Evolutionary conservation across 2,329 filamentous ascomycete species (phyloP).

Genomic region (Colletotrichum nymphaeae): DNA sequence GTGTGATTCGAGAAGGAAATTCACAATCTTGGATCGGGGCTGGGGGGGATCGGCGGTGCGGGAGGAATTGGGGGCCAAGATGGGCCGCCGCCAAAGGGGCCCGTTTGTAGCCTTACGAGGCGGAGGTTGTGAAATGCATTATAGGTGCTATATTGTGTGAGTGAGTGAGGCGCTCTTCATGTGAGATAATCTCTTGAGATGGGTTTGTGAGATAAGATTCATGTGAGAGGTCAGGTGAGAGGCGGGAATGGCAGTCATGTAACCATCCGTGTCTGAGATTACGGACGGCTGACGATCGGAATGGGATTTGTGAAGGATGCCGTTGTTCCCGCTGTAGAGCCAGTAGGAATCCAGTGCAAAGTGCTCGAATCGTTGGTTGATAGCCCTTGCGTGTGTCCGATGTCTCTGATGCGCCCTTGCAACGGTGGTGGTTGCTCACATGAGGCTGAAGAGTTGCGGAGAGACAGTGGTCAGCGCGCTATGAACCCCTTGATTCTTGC

Average conservation of each 20-base stretch:
- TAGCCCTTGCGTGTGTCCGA: not conserved
- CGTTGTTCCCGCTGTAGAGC: not conserved
- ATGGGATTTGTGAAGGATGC: not conserved
- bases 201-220: not conserved
- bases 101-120: constrained; percentile 23
- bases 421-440: constrained; percentile 3
- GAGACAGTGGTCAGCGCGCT: not conserved
- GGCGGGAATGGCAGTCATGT: not conserved
- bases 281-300: not conserved
- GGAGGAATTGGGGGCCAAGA: constrained; percentile 19
- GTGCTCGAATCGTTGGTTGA: not conserved
- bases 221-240: not conserved
- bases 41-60: not conserved
- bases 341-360: not conserved
- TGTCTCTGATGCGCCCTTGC: constrained; percentile 7
- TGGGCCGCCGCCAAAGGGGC: not conserved
- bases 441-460: not conserved
- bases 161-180: not conserved
- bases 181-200: not conserved
- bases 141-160: not conserved
- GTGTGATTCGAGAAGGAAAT: not conserved
- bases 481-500: not conserved
- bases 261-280: not conserved
- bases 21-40: constrained; percentile 8
- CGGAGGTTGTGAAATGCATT: not conserved